Conservation (phyloP, 2,329 filamentous ascomycete species). For the Achaetomium macrosporum region DNA sequence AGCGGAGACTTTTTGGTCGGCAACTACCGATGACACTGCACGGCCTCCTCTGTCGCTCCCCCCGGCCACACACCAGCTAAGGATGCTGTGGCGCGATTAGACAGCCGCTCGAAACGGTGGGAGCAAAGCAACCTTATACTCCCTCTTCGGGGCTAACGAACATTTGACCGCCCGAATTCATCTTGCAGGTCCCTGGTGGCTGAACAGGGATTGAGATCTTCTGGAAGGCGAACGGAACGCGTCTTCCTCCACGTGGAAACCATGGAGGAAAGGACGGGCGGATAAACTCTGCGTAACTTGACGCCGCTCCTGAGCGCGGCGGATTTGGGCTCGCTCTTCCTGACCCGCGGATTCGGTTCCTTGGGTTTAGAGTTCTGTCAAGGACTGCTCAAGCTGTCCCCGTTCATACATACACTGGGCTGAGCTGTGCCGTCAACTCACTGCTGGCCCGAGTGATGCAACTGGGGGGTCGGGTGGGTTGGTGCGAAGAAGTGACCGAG, state of each 20-base stretch:
- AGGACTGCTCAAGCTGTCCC: neutral
- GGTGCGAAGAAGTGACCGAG: neutral
- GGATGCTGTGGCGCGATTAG: neutral
- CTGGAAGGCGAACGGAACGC: constrained; percentile 9
- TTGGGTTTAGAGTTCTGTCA: too few species aligned
- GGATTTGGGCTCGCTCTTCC: neutral
- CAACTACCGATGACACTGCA: constrained; percentile 22
- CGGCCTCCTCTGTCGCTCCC: neutral
- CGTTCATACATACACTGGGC: constrained; percentile 5
- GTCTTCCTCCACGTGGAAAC: constrained; percentile 16
- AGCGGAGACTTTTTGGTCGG: constrained; percentile 24
- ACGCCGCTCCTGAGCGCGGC: neutral
- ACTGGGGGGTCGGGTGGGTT: neutral
- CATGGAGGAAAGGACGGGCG: constrained; percentile 14
- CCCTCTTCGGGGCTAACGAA: constrained; percentile 17
- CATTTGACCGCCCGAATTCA: neutral
- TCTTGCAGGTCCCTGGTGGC: neutral
- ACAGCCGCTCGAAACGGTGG: neutral
- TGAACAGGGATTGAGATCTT: constrained; percentile 12
- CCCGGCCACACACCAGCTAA: neutral
- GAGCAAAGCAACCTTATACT: constrained; percentile 12
- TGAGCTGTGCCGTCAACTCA: constrained; percentile 5
- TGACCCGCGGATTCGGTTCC: neutral
- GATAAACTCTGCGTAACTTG: neutral
- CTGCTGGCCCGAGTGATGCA: neutral